Evolutionary conservation across 2,329 filamentous ascomycete species (phyloP).

Genomic region (Periconia digitata): DNA sequence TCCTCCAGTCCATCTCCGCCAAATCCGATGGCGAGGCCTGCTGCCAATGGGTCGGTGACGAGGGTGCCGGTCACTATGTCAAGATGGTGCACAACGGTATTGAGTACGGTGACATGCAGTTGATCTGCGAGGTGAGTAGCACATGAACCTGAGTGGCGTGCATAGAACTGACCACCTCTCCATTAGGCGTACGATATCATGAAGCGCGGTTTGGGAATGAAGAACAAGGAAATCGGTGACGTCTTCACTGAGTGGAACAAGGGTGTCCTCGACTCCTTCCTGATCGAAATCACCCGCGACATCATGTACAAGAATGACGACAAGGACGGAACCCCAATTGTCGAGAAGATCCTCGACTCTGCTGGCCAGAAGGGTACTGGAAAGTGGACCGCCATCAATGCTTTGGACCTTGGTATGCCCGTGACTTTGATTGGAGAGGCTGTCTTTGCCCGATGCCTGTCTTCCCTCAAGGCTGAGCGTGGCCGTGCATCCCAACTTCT

Average conservation of each 20-base stretch:
- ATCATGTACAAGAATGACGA: conserved; percentile 99
- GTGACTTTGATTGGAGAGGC: conserved; percentile 97
- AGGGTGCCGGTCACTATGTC: conserved; percentile 99
- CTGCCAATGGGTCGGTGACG: conserved; percentile 99
- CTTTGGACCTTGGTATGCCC: conserved; percentile 96
- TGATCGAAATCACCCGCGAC: conserved; percentile 98
- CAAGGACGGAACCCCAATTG: conserved; percentile 75
- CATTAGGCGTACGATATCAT: conserved; percentile 95
- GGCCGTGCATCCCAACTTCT: conserved; percentile 77
- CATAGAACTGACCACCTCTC: conserved; percentile 14
- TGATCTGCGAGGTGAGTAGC: conserved; percentile 87
- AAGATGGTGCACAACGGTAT: conserved; percentile 99
- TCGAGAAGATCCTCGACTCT: conserved; percentile 99
- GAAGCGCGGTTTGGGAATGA: conserved; percentile 92
- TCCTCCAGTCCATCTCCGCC: conserved; percentile 96
- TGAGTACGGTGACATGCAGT: conserved; percentile 99
- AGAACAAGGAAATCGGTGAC: conserved; percentile 93
- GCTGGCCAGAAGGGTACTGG: conserved; percentile 98
- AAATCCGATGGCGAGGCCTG: conserved; percentile 97
- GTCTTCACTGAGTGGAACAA: conserved; percentile 97
- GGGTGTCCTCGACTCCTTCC: conserved; percentile 94
- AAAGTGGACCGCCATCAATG: conserved; percentile 99
- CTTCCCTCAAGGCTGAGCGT: conserved; percentile 92
- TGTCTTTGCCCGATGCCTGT: conserved; percentile 92
- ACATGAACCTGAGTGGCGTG: neutral